These are phyloP conservation scores for Ceratocystis ficicola DNA, from an alignment of 2,329 filamentous ascomycete genomes.

Conservation along the genomic window DNA sequence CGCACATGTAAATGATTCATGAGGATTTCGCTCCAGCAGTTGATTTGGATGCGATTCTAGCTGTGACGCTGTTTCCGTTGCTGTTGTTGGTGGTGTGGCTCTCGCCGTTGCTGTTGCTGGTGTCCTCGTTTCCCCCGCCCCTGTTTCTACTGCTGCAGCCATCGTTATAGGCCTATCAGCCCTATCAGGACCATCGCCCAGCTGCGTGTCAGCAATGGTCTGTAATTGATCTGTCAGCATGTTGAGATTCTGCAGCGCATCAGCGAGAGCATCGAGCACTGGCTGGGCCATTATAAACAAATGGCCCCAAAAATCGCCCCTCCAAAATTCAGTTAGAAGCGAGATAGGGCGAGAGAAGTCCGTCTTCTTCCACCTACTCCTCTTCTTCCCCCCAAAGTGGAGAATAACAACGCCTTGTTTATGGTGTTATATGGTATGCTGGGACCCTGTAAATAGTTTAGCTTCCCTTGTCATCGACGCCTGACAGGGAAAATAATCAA, in stretches of 20 bases:
- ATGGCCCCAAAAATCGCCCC: too few relatives aligned
- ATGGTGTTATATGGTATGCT: slow-evolving; percentile 1
- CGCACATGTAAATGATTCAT: not conserved
- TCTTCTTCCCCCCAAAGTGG: not conserved
- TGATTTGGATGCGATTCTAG: not conserved
- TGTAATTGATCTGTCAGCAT: slow-evolving; percentile 8
- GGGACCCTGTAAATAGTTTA: slow-evolving; percentile 2
- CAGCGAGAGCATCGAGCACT: not conserved
- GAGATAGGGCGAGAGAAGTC: too few relatives aligned
- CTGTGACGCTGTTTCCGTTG: not conserved
- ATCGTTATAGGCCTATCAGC: too few relatives aligned
- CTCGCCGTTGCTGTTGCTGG: not conserved
- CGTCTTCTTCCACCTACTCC: too few relatives aligned
- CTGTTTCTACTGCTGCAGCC: too few relatives aligned
- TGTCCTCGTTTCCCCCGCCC: too few relatives aligned
- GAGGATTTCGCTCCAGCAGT: not conserved
- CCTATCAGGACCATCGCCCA: not conserved
- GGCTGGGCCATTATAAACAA: slow-evolving; percentile 2
- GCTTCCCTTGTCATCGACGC: not conserved
- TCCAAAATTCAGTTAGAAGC: not conserved
- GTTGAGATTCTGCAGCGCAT: slow-evolving; percentile 9
- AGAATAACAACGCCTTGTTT: not conserved
- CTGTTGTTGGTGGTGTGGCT: not conserved
- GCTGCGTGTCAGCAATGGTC: not conserved
- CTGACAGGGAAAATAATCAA: not conserved